Evolutionary conservation across 78 protist genomes (phyloP), one percentile per base, ranked within the genome.

Genomic region (Dictyostelium discoideum): DNA sequence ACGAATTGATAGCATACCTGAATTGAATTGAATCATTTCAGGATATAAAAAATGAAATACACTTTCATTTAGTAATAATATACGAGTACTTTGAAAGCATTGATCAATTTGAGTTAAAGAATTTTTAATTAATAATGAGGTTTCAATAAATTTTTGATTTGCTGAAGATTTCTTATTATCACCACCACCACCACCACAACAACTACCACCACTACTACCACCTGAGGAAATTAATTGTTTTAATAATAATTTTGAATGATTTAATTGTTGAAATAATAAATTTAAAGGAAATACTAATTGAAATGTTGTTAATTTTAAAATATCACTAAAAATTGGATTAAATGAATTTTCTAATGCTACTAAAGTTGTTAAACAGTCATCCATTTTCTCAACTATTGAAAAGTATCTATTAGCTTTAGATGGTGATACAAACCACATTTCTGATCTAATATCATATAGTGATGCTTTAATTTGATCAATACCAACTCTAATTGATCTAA

Each of bases 11-110:
- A 82, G 39, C 72, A 90, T 82, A 69, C 89, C 95, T 18, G 89
- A 72, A 32, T 87, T 84, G 57, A 82, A 90, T 54, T 67, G 84
- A 50, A 90, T 90, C 95, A 90, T 90, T 60, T 90, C 95, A 67
- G 95, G 95, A 37, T 90, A 79, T 3, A 90, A 26, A 46, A 54
- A 24, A 16, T 37, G 77, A 9, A 90, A 57, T 10, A 48, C 42
- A n/a, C 73, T 83, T 63, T 44, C 46, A 29, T 83, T 85, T 26
- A 90, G 22, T 3, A 90, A 65, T 32, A 72, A 63, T 5, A 20
- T 16, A 32, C 95, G 74, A 37, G 84, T 60, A 2, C 3, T 24
- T 72, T 80, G 87, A 46, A 82, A 84, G 5, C 18, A 16, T 29
- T 29, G 14, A 20, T 67, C 77, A 5, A 84, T 24, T 84, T 24